Base-by-base conservation (phyloP, 1,284 basidiomycete species). In the Xerocomus tenax region DNA sequence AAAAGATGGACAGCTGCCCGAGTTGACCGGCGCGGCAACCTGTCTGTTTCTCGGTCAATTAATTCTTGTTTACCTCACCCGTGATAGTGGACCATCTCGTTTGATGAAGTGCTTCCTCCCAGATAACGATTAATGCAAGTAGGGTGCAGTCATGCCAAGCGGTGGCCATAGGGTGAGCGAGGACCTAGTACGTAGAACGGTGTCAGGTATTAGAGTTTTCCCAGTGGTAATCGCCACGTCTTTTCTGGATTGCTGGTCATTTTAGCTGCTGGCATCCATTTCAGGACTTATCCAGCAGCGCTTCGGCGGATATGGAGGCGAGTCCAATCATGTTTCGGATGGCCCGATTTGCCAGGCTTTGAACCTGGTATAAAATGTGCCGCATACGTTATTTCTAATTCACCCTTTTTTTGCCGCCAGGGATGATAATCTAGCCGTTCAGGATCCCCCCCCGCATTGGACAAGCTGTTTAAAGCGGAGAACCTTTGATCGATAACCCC, bases 401-500 rank as follows among this genome's bases (percentile, higher is more conserved):
- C 40, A 18, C 51, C 35, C 41, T 36, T 43, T 23, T 48, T 39
- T 44, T 44, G 42, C 30, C 16, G 28, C 35, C 28, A 40, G 43
- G 32, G 42, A 54, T 23, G 48, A 51, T 51, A 40, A 43, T 52
- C 42, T 48, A 44, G 48, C 10, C 32, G 53, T 30, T 23, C 36
- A 28, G 49, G 53, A 48, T 57, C 51, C 61, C 54, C 58, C n/a
- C 54, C 53, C 50, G 23, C 56, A 53, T 47, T 36, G 48, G 59
- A 30, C 42, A 45, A 47, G 12, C 28, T 29, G 28, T 29, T 51
- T 53, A 54, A 28, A 60, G 60, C 54, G 52, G 60, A 49, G 53
- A 52, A 32, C 46, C 50, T 58, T 58, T 35, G 29, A 57, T 55
- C 54, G 63, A 64, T 59, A 53, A 48, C 50, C 38, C 47, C 19